A percentile compares a stretch with the other conserved stretches of the same genome.
These are phyloP conservation scores for cucumber (Cucumis sativus) DNA, from an alignment of 306 rosid species.

Conservation along the genomic window Cucumber_9930_V3 NC_026659.2:17213001-17213500, in stretches of 20 bases:
- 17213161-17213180: background rate
- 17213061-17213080: too few relatives aligned
- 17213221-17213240: background rate
- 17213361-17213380: too few relatives aligned
- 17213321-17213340: too few relatives aligned
- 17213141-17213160: background rate
- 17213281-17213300: too few relatives aligned
- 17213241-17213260: too few relatives aligned
- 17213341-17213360: too few relatives aligned
- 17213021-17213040: too few relatives aligned
- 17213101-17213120: background rate
- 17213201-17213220: background rate
- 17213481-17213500: conserved; percentile 27
- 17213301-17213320: too few relatives aligned
- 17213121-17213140: background rate
- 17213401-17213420: background rate
- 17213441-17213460: background rate
- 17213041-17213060: too few relatives aligned
- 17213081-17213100: too few relatives aligned
- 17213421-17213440: background rate
- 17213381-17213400: background rate
- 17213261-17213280: too few relatives aligned
- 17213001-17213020: too few relatives aligned
- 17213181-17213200: background rate
- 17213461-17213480: background rate